Evolutionary conservation across 2,329 filamentous ascomycete genomes (phyloP).

Genomic region (Emydomyces testavorans): DNA sequence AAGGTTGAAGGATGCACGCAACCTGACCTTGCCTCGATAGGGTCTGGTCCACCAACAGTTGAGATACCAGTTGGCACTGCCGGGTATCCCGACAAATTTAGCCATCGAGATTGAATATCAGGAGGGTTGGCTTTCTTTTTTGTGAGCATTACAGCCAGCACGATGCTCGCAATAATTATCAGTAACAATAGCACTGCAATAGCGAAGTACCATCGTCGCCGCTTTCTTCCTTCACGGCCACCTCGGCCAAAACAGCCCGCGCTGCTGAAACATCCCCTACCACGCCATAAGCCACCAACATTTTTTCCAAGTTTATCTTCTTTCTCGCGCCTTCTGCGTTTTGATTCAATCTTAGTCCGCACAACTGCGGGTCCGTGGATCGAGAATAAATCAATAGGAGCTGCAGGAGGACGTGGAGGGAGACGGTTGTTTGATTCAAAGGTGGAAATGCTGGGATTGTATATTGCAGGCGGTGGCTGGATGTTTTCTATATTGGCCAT

Average conservation of each 20-base stretch:
- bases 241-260: slow-evolving; percentile 54
- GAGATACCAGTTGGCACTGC: slow-evolving; percentile 74
- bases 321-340: slow-evolving; percentile 50
- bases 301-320: slow-evolving; percentile 51
- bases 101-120: slow-evolving; percentile 50
- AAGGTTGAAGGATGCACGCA: slow-evolving; percentile 63
- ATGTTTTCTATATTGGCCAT: slow-evolving; percentile 50
- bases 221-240: slow-evolving; percentile 53
- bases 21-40: slow-evolving; percentile 49
- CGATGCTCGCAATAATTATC: slow-evolving; percentile 34
- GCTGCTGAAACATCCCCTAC: slow-evolving; percentile 50
- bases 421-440: slow-evolving; percentile 23
- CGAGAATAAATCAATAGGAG: not conserved
- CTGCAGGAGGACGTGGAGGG: slow-evolving; percentile 21
- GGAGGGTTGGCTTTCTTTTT: slow-evolving; percentile 5
- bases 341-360: slow-evolving; percentile 37
- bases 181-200: slow-evolving; percentile 42
- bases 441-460: slow-evolving; percentile 26
- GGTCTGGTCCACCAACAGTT: slow-evolving; percentile 63
- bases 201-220: slow-evolving; percentile 50
- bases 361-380: not conserved
- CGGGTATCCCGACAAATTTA: slow-evolving; percentile 77
- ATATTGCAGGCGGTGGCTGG: slow-evolving; percentile 26
- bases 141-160: slow-evolving; percentile 34
- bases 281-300: slow-evolving; percentile 52